Base-by-base conservation (phyloP, 169 alveolate genomes). In the Plasmodium vivax region DNA sequence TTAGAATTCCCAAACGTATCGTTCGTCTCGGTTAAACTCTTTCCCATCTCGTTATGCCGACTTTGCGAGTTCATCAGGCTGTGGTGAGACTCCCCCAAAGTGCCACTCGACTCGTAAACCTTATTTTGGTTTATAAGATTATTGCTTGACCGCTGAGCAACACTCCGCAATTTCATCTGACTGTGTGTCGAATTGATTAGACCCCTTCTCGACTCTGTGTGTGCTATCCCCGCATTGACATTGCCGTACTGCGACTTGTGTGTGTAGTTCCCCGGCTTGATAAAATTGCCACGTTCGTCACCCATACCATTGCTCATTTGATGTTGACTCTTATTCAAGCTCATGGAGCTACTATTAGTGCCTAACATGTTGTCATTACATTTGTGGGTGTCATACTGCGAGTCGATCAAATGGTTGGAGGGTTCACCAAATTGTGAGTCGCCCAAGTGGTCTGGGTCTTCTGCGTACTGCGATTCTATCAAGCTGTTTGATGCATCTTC, bases 151-250 rank as follows among this genome's bases (percentile, higher is more conserved):
- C 72, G 12, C 3, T 54, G 68, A 12, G 34, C 23, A 71, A 34
- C 77, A 32, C n/a, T 54, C 27, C 72, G 16, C 72, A 58, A 58
- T 54, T 87, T 73, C 58, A 87, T 87, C 9, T 84, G 79, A 84
- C 84, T 71, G 45, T 56, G n/a, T 72, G 23, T 72, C 10, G 84
- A 84, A 84, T 47, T 84, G 7, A 72, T 36, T 72, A 7, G 34
- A 27, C 79, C 72, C 5, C 41, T 45, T 12, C 36, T 56, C 2
- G 93, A 43, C 2, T 84, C 32, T 71, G n/a, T 72, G 34, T 82
- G 23, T 45, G 19, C 12, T 30, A 10, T 58, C 30, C 43, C 81
- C 7, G 80, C 27, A 45, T 34, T 80, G 10, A 8, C n/a, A 34
- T 16, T 56, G 23, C 34, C 1, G 14, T 80, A 58, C 14, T 54